phyloP scores from a whole-genome alignment of 2,329 filamentous ascomycete genomes.

The Penicillium sp. region DNA sequence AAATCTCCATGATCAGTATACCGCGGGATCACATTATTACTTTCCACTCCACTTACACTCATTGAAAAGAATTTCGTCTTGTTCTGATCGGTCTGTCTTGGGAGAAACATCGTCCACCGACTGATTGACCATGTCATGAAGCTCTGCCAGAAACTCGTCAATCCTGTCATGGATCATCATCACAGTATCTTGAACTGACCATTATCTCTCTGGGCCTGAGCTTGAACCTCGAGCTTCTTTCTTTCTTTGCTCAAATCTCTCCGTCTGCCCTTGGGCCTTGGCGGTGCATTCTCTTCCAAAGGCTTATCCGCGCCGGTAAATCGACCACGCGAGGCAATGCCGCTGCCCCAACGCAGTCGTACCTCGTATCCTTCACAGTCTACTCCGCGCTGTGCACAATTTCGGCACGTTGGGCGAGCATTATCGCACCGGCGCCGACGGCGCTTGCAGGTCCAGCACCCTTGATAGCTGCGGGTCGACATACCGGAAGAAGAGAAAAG shows the following conservation, averaged over 20 bases:
- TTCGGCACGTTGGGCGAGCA: constrained; percentile 26
- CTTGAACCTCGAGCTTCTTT: constrained; percentile 3
- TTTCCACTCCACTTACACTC: constrained; percentile 21
- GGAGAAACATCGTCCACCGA: neutral
- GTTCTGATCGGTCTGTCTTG: neutral
- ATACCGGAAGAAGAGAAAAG: constrained; percentile 22
- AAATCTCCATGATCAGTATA: neutral
- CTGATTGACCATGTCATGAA: neutral
- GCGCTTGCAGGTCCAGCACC: constrained; percentile 37
- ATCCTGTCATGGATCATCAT: neutral
- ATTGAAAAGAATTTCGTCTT: constrained; percentile 24
- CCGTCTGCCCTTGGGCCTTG: constrained; percentile 26
- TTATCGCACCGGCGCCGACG: constrained; percentile 32
- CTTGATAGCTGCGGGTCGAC: constrained; percentile 33
- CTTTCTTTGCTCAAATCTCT: constrained; percentile 27
- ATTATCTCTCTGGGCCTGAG: neutral
- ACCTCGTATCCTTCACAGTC: constrained; percentile 35
- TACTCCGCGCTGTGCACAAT: constrained; percentile 25
- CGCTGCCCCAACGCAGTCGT: constrained; percentile 32
- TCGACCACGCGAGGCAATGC: constrained; percentile 35
- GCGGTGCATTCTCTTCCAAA: constrained; percentile 23
- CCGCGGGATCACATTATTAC: neutral
- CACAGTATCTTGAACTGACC: constrained; percentile 5
- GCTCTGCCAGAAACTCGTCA: neutral
- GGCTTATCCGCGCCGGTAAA: constrained; percentile 34